phyloP scores from a whole-genome alignment of 2,329 filamentous ascomycete genomes.

The Aurifilum marmelostoma region DNA sequence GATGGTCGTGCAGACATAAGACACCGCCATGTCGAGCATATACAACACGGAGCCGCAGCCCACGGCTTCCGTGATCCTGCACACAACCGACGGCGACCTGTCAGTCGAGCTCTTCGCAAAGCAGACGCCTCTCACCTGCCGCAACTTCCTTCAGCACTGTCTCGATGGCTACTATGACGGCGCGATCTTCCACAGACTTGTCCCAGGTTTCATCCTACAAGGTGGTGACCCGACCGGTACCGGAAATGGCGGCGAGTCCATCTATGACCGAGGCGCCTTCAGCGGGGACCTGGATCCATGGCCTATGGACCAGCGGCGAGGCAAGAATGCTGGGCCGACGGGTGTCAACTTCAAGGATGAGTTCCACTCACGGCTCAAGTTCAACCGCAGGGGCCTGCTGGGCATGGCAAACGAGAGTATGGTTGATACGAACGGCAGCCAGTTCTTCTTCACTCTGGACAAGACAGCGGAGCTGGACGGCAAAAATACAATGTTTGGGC shows the following conservation, averaged over 20 bases:
- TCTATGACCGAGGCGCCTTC: slow-evolving; percentile 83
- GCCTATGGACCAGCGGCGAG: slow-evolving; percentile 68
- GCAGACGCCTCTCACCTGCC: slow-evolving; percentile 86
- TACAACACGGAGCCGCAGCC: slow-evolving; percentile 96
- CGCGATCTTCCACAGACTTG: slow-evolving; percentile 91
- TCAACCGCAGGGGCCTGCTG: slow-evolving; percentile 85
- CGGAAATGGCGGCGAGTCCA: slow-evolving; percentile 87
- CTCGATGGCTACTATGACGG: slow-evolving; percentile 94
- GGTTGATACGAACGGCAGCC: slow-evolving; percentile 83
- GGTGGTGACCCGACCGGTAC: slow-evolving; percentile 94
- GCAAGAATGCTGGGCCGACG: slow-evolving; percentile 60
- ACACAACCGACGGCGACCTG: slow-evolving; percentile 88
- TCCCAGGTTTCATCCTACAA: slow-evolving; percentile 91
- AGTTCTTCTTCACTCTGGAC: slow-evolving; percentile 94
- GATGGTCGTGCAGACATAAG: background rate
- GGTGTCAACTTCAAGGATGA: slow-evolving; percentile 77
- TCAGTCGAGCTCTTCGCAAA: slow-evolving; percentile 93
- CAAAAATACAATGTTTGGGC: slow-evolving; percentile 91
- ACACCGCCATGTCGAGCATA: slow-evolving; percentile 72
- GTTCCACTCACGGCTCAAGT: slow-evolving; percentile 88
- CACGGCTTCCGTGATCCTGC: slow-evolving; percentile 86
- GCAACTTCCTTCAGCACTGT: slow-evolving; percentile 94
- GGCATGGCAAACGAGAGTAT: slow-evolving; percentile 93
- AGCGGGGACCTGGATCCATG: slow-evolving; percentile 72
- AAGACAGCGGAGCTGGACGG: slow-evolving; percentile 83